Percentiles rank a stretch among this genome's conserved stretches.
phyloP scores from a whole-genome alignment of 116 monocot species.

The Iris pallida region DNA sequence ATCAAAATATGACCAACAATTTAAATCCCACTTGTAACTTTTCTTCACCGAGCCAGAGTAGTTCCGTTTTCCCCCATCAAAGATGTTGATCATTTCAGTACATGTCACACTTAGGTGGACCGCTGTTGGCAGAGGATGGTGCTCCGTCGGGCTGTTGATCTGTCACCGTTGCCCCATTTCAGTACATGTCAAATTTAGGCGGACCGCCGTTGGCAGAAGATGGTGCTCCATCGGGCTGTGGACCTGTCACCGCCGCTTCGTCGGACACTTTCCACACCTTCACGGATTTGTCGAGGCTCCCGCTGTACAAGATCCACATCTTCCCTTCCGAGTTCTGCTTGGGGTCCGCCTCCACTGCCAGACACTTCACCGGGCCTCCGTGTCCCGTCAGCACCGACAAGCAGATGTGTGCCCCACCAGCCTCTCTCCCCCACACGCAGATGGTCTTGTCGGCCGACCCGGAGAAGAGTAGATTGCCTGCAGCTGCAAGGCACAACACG shows the following conservation, averaged over 20 bases:
- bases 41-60: too few species aligned
- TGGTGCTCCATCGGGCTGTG: background rate
- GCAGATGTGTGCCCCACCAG: constrained; percentile 17
- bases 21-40: too few species aligned
- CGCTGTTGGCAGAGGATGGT: background rate
- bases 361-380: constrained; percentile 42
- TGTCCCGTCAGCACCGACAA: constrained; percentile 35
- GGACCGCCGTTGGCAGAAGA: background rate
- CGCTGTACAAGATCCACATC: constrained; percentile 54
- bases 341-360: constrained; percentile 26
- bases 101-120: constrained; percentile 5
- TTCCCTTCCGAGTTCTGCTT: background rate
- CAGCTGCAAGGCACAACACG: constrained; percentile 43
- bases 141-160: background rate
- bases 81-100: background rate
- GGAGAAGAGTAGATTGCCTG: constrained; percentile 26
- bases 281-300: constrained; percentile 59
- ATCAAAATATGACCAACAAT: too few species aligned
- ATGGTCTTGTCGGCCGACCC: constrained; percentile 46
- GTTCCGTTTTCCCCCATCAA: too few species aligned
- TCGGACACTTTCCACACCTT: constrained; percentile 56
- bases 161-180: background rate
- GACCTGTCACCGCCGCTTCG: background rate
- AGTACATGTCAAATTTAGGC: constrained; percentile 6
- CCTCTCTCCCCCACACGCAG: constrained; percentile 40